Percentiles rank a stretch among this genome's conserved stretches.
These are phyloP conservation scores for Cladosporium austrohemisphaericum DNA, from an alignment of 2,329 filamentous ascomycete species.

Conservation along the genomic window DNA sequence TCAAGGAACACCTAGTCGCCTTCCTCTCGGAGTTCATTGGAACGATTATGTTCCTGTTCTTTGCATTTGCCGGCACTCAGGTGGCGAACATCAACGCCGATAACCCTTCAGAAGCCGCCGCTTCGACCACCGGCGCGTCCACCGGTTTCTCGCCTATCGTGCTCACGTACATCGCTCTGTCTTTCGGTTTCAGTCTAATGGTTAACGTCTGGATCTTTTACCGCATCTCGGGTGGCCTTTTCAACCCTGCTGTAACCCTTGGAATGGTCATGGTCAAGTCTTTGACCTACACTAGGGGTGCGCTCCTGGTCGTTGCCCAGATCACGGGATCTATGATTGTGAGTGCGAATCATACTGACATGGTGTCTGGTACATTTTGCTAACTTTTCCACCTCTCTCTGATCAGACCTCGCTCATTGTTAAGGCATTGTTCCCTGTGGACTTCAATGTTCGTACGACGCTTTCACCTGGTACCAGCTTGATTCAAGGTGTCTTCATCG, in stretches of 20 bases:
- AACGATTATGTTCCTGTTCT: slow-evolving; percentile 50
- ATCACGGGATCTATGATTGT: slow-evolving; percentile 56
- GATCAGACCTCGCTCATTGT: no score
- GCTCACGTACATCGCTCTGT: slow-evolving; percentile 30
- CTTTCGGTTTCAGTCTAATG: slow-evolving; percentile 35
- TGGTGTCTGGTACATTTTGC: no score
- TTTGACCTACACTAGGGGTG: slow-evolving; percentile 50
- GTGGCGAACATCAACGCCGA: slow-evolving; percentile 45
- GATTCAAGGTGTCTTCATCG: slow-evolving; percentile 61
- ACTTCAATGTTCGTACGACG: slow-evolving; percentile 54
- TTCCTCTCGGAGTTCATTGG: slow-evolving; percentile 51
- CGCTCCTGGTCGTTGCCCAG: slow-evolving; percentile 55
- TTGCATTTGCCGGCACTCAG: slow-evolving; percentile 46
- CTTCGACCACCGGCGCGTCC: slow-evolving; percentile 13
- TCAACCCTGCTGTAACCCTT: slow-evolving; percentile 47
- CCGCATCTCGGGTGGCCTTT: slow-evolving; percentile 30
- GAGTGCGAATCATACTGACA: no score
- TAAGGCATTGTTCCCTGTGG: slow-evolving; percentile 57
- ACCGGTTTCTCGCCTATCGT: slow-evolving; percentile 24
- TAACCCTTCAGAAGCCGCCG: slow-evolving; percentile 11
- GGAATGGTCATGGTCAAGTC: slow-evolving; percentile 58
- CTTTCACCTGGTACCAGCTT: slow-evolving; percentile 51
- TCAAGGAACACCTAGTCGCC: slow-evolving; percentile 24
- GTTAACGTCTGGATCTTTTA: slow-evolving; percentile 38
- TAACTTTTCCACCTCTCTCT: no score